Evolutionary conservation across 768 basidiomycete species (phyloP), one percentile per base, ranked within the genome.

Genomic region (Lentinula detonsa): DNA sequence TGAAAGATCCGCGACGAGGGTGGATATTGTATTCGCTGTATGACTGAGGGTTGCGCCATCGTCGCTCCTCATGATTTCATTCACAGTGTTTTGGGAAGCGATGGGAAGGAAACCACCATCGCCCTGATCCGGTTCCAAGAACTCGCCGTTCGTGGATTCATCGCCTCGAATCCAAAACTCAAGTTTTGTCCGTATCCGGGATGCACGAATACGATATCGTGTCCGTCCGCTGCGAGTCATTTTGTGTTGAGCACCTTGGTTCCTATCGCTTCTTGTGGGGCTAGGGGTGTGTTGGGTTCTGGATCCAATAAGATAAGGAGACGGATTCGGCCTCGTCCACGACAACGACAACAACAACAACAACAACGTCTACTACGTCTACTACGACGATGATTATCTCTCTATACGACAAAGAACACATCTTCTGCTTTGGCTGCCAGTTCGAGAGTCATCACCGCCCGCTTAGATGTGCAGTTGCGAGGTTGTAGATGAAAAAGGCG

Each of bases 401-500:
- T 39, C 57, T 57, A 65, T 61, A 70, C 62, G 72, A 74, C 65
- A 81, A 78, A 69, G 81, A 82, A 56, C 90, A 95, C 72, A 83
- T 82, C 60, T 96, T 98, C 72, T 99, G 97, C 74, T 99, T 99
- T 68, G 96, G 97, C 6, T 99, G 97, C 70, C 75, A 85, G 49
- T 83, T 93, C 65, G 90, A 94, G 68, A 83, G 81, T 65, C 94
- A 96, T 71, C 97, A 98, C 70, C 84, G 93, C 35, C 97, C 97
- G 0, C 86, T 97, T 48, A 81, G 96, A 52, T 99, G 97, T 73
- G 78, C 74, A 4, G 88, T 95, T 28, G 91, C 23, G 23, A 23
- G 81, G 78, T 83, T 94, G 80, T 99, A 96, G 97, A 74, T 95
- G 68, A 92, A 90, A 83, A 23, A 98, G 98, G 97, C 74, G 85